Conservation (phyloP, 495 filamentous ascomycete species). For the Penicillium bovifimosum region DNA sequence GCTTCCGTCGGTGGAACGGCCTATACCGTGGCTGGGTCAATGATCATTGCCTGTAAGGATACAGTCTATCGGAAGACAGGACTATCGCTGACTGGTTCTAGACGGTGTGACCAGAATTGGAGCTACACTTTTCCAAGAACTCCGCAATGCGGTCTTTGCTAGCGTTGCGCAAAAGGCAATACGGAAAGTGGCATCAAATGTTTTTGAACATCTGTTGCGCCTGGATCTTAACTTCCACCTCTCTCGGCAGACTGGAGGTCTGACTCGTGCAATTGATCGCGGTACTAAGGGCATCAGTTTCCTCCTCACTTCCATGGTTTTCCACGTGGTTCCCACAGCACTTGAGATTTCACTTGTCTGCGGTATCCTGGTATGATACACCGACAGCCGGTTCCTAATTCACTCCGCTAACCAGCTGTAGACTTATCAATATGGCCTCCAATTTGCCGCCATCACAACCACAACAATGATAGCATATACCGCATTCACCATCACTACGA, state of each 20-base stretch:
- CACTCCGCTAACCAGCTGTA: slow-evolving; percentile 31
- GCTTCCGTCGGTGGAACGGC: slow-evolving; percentile 75
- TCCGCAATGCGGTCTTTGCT: slow-evolving; percentile 93
- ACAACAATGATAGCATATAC: slow-evolving; percentile 90
- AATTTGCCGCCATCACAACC: slow-evolving; percentile 89
- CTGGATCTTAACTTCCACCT: slow-evolving; percentile 93
- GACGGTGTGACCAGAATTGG: slow-evolving; percentile 86
- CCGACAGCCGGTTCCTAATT: not conserved
- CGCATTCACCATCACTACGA: slow-evolving; percentile 91
- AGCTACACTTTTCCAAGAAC: slow-evolving; percentile 79
- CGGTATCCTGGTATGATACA: slow-evolving; percentile 60
- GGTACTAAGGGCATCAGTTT: slow-evolving; percentile 99
- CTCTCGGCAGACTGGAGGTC: slow-evolving; percentile 84
- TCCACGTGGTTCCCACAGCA: slow-evolving; percentile 91
- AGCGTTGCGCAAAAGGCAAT: slow-evolving; percentile 97
- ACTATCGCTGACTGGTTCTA: slow-evolving; percentile 21
- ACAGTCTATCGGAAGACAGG: not conserved
- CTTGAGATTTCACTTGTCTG: slow-evolving; percentile 94
- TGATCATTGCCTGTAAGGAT: slow-evolving; percentile 76
- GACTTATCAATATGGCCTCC: slow-evolving; percentile 88
- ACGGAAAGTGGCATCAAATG: slow-evolving; percentile 79
- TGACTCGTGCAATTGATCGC: slow-evolving; percentile 91
- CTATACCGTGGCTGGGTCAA: slow-evolving; percentile 78
- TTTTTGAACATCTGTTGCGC: slow-evolving; percentile 83
- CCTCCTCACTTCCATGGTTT: slow-evolving; percentile 94